These are phyloP conservation scores for Paramecium biaurelia DNA, from an alignment of 73 alveolate genomes.

Conservation along the genomic window DNA sequence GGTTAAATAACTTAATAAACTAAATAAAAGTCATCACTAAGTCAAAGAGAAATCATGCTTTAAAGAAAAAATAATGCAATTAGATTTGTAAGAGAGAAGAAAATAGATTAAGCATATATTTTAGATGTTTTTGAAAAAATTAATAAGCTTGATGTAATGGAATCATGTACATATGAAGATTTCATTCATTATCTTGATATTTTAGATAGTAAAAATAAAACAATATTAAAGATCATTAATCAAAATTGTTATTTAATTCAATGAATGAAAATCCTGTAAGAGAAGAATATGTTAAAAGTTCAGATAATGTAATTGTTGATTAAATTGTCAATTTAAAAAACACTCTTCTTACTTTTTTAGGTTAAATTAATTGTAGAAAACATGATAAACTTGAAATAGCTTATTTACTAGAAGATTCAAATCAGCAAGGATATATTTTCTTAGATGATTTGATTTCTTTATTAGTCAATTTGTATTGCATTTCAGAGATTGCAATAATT, in stretches of 20 bases:
- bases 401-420: background rate
- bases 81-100: constrained; percentile 13
- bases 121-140: background rate
- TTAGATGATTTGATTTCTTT: background rate
- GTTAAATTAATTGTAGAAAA: background rate
- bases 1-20: background rate
- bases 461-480: constrained; percentile 4
- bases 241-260: constrained; percentile 12
- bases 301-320: background rate
- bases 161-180: constrained; percentile 4
- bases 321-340: background rate
- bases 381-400: constrained; percentile 37
- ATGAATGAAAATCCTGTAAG: constrained; percentile 16
- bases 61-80: background rate
- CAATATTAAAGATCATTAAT: background rate
- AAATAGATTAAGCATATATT: background rate
- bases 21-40: background rate
- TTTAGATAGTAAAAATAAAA: background rate
- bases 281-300: constrained; percentile 19
- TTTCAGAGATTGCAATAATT: background rate
- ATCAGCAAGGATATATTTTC: background rate
- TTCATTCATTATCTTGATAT: background rate
- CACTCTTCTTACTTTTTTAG: constrained; percentile 22
- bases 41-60: background rate
- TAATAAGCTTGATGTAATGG: background rate